phyloP scores from a whole-genome alignment of 139 green algal genomes.

The Choricystis sp. region DNA sequence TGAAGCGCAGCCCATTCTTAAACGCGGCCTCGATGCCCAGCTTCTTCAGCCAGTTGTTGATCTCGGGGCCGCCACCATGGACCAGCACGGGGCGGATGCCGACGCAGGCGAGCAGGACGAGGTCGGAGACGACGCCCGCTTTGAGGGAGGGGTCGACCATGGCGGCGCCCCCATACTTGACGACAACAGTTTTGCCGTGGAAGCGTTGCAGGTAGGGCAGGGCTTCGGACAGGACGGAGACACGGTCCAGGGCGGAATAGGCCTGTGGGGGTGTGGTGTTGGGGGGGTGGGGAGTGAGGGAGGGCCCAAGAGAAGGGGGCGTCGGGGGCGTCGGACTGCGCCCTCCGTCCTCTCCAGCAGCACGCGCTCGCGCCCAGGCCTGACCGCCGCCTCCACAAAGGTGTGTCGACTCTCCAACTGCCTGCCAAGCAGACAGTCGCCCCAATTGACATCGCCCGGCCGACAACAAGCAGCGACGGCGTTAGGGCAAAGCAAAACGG shows the following conservation, averaged over 20 bases:
- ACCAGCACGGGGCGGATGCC: conserved; percentile 87
- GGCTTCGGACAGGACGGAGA: conserved; percentile 83
- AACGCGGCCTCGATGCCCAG: conserved; percentile 89
- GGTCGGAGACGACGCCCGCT: conserved; percentile 79
- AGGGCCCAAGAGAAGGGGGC: no score
- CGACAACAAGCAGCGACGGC: no score
- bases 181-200: conserved; percentile 81
- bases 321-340: no score
- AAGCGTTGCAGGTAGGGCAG: conserved; percentile 93
- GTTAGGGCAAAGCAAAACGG: no score
- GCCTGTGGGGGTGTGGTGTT: no score
- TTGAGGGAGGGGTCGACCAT: conserved; percentile 95
- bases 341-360: no score
- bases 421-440: no score
- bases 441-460: no score
- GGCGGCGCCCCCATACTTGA: conserved; percentile 97
- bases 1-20: conserved; percentile 92
- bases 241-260: conserved; percentile 47
- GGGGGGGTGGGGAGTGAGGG: neutral
- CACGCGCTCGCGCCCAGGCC: no score
- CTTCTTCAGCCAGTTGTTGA: conserved; percentile 93
- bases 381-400: no score
- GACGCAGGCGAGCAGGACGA: conserved; percentile 86
- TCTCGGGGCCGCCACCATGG: conserved; percentile 96
- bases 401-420: no score